Percentiles rank a stretch among this genome's conserved stretches.
Evolutionary conservation across 1,139 yeast species (phyloP).

Genomic region (Wickerhamiella pararugosa): DNA sequence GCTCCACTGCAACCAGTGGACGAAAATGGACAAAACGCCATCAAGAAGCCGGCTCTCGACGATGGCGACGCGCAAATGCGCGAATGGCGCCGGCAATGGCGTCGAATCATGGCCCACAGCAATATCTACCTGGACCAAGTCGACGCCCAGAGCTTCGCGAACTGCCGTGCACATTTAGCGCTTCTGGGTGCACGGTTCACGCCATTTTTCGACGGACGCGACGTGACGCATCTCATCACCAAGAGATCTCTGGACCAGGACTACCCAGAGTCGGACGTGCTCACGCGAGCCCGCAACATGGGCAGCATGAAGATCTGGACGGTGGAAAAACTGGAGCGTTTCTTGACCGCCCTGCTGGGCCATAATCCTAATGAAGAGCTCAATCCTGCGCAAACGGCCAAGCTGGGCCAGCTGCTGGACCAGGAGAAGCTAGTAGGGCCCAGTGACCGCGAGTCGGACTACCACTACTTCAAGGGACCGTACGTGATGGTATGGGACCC

Average conservation of each 20-base stretch:
- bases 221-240: conserved; percentile 74
- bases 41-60: no score
- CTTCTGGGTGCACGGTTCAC: conserved; percentile 33
- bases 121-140: conserved; percentile 68
- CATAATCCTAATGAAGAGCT: conserved; percentile 9
- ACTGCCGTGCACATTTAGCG: conserved; percentile 29
- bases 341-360: conserved; percentile 58
- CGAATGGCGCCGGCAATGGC: conserved; percentile 73
- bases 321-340: conserved; percentile 69
- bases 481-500: conserved; percentile 73
- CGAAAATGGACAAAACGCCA: no score
- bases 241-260: conserved; percentile 32
- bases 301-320: conserved; percentile 72
- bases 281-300: conserved; percentile 44
- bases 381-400: conserved; percentile 11
- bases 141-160: conserved; percentile 38
- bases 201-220: conserved; percentile 52
- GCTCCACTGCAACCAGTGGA: no score
- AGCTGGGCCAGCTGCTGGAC: conserved; percentile 50
- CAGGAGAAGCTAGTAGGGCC: conserved; percentile 69
- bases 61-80: conserved; percentile 12
- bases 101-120: conserved; percentile 55
- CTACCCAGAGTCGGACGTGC: conserved; percentile 43
- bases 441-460: conserved; percentile 75
- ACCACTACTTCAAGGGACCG: conserved; percentile 60